Conservation (phyloP, 176 grass and related monocot species). For the Rhynchospora tenuis region DNA sequence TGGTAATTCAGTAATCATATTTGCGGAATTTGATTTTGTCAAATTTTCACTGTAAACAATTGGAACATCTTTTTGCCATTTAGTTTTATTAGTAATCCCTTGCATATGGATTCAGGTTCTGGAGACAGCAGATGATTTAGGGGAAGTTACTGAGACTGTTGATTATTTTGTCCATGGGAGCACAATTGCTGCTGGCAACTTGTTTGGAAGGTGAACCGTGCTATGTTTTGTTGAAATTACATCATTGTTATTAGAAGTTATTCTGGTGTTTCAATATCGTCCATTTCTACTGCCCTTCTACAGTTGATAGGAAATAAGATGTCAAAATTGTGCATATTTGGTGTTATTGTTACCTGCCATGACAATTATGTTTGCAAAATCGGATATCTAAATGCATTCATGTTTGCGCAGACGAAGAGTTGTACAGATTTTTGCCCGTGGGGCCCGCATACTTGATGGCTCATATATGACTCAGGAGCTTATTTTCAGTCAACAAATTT, state of each 20-base stretch:
- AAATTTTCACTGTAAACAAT: neutral
- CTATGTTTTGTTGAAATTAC: neutral
- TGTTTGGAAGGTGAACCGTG: constrained; percentile 74
- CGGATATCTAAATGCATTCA: neutral
- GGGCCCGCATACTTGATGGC: constrained; percentile 97
- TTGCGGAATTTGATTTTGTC: neutral
- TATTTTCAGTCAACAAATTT: constrained; percentile 51
- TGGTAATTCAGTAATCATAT: constrained; percentile 49
- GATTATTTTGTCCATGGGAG: constrained; percentile 94
- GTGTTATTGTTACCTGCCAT: neutral
- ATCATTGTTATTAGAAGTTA: neutral
- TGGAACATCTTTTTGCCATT: neutral
- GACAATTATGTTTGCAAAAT: neutral
- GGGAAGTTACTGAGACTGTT: constrained; percentile 97
- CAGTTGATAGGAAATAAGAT: neutral
- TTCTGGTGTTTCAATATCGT: neutral
- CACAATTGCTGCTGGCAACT: constrained; percentile 85
- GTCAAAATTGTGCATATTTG: neutral
- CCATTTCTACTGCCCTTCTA: neutral
- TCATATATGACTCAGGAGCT: constrained; percentile 98
- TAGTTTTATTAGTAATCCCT: constrained; percentile 9
- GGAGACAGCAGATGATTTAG: constrained; percentile 93
- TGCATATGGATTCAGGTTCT: constrained; percentile 51
- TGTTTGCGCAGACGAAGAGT: constrained; percentile 67
- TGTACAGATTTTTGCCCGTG: constrained; percentile 68